phyloP scores from a whole-genome alignment of 306 rosid species.

The Malus sieversii region DNA sequence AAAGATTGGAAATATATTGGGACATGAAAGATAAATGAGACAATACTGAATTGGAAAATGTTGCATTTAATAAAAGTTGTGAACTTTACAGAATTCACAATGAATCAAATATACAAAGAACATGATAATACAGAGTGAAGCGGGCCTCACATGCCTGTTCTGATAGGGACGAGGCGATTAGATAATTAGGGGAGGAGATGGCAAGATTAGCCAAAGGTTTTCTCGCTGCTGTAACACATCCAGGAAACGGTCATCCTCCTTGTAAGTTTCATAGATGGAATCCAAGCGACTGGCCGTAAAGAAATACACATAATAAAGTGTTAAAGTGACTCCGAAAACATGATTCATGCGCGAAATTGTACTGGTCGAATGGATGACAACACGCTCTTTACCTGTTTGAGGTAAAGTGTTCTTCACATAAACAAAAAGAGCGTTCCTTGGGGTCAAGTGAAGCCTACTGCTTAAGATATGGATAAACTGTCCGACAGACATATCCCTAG shows the following conservation, averaged over 20 bases:
- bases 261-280: slow-evolving; percentile 33
- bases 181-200: background rate
- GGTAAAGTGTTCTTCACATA: slow-evolving; percentile 36
- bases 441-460: slow-evolving; percentile 53
- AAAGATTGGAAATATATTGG: background rate
- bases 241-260: slow-evolving; percentile 89
- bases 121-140: background rate
- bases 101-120: slow-evolving; percentile 4
- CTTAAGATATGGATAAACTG: slow-evolving; percentile 79
- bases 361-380: background rate
- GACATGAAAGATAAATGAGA: background rate
- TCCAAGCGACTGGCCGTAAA: slow-evolving; percentile 33
- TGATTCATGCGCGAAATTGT: background rate
- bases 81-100: slow-evolving; percentile 10
- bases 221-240: slow-evolving; percentile 89
- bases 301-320: slow-evolving; percentile 4
- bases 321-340: background rate
- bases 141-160: background rate
- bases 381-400: slow-evolving; percentile 55
- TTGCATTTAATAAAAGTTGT: background rate
- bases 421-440: slow-evolving; percentile 80
- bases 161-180: background rate
- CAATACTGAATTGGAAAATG: background rate
- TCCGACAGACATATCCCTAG: slow-evolving; percentile 66
- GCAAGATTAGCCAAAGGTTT: slow-evolving; percentile 63